These are phyloP conservation scores for Cordyceps javanica DNA, from an alignment of 2,329 filamentous ascomycete species.

Conservation along the genomic window DNA sequence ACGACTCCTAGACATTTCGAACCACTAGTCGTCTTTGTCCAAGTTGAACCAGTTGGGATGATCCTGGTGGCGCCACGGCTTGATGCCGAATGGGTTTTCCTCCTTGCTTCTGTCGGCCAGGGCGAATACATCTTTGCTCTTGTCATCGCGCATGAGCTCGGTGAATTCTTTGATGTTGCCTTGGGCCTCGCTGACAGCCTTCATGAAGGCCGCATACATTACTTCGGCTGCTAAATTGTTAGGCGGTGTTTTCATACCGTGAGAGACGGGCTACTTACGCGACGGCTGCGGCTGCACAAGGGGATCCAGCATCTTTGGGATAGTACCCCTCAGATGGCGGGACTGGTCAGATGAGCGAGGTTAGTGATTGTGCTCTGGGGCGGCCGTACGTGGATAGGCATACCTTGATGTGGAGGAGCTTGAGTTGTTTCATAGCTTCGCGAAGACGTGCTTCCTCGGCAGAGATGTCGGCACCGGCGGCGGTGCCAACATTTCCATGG, in stretches of 20 bases:
- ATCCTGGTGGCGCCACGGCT: conserved; percentile 52
- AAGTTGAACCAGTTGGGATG: conserved; percentile 51
- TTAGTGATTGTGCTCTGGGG: conserved; percentile 14
- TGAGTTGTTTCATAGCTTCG: conserved; percentile 43
- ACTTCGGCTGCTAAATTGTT: conserved; percentile 37
- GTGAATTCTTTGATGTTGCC: conserved; percentile 47
- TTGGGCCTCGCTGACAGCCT: conserved; percentile 40
- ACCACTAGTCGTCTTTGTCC: conserved; percentile 19
- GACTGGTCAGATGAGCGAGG: conserved; percentile 20
- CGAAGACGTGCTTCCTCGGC: conserved; percentile 43
- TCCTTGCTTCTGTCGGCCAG: conserved; percentile 47
- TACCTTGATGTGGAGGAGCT: conserved; percentile 51
- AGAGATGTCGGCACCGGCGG: conserved; percentile 2
- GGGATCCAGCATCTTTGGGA: conserved; percentile 38
- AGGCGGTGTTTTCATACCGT: background rate
- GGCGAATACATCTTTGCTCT: conserved; percentile 44
- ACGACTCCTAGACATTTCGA: background rate
- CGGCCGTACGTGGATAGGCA: conserved; percentile 12
- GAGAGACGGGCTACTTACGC: conserved; percentile 34
- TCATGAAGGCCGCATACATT: conserved; percentile 41
- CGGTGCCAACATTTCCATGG: conserved; percentile 17
- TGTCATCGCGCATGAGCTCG: conserved; percentile 39
- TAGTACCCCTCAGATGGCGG: conserved; percentile 30
- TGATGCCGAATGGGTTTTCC: conserved; percentile 50
- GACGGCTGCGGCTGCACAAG: conserved; percentile 43